Base-by-base conservation (phyloP, 2,329 filamentous ascomycete species). In the Pestalotiopsis sp. region DNA sequence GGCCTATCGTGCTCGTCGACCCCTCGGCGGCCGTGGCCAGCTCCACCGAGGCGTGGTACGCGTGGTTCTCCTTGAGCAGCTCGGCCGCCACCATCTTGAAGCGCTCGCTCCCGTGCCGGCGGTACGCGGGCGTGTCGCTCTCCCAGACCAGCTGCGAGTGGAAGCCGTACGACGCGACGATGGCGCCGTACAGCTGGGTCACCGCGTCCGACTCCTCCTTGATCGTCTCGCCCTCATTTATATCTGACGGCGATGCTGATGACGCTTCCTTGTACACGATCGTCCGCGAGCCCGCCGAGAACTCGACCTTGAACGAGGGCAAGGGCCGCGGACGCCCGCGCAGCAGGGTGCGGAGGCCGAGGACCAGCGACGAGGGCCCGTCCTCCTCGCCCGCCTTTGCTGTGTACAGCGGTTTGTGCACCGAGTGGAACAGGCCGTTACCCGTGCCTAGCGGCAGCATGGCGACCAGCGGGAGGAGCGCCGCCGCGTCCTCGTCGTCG, bases 121-220 rank as follows among this genome's bases (percentile, higher is more conserved):
- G 91, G 80, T 95, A 95, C 72, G 90, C 91, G 0, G 88, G 84
- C 0, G 95, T 97, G 79, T 98, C 95, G 79, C 93, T 96, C 82
- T 98, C 94, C 74, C 93, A 94, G 25, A 98, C 94, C 3, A 98
- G 86, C 57, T 91, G 90, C 38, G 95, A 93, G 76, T 98, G 95
- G 75, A 98, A 90, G 23, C 93, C 95, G 87, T 97, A 97, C 78
- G 92, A 96, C 59, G 91, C 91, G 2, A 98, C 95, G 25, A 98
- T 93, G 27, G 92, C 92, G 31, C 94, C 95, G 74, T 92, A 87
- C 27, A 92, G 82, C 60, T 80, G 78, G 0, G 78, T 75, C 4
- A 84, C 79, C 1, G 72, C 68, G 11, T 79, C 75, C 39, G 79
- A 73, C n/a, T 79, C 68, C 63, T 79, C 78, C 2, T 73, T 69